Percentiles rank a stretch among this genome's conserved stretches.
phyloP scores from a whole-genome alignment of 2,329 filamentous ascomycete species.

The Myriangium duriaei region DNA sequence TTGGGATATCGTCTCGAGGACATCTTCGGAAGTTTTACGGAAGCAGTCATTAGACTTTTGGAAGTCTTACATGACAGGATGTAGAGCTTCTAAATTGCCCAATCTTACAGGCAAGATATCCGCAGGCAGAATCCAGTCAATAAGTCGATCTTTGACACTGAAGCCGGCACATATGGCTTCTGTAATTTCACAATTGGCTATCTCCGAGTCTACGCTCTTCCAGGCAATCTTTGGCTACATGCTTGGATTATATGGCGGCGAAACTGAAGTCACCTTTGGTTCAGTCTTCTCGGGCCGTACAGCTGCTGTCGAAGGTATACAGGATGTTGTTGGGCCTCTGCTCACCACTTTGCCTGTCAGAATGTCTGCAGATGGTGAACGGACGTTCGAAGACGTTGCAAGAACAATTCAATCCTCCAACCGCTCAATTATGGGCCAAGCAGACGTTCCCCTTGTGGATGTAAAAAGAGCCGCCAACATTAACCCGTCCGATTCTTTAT shows the following conservation, averaged over 20 bases:
- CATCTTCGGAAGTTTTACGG: not conserved
- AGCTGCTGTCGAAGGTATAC: slow-evolving; percentile 55
- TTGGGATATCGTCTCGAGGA: not conserved
- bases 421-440: slow-evolving; percentile 51
- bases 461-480: slow-evolving; percentile 52
- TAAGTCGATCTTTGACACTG: not conserved
- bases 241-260: slow-evolving; percentile 51
- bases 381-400: slow-evolving; percentile 48
- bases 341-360: slow-evolving; percentile 64
- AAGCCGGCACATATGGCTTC: not conserved
- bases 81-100: slow-evolving; percentile 44
- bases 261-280: slow-evolving; percentile 58
- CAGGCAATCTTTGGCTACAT: slow-evolving; percentile 59
- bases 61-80: slow-evolving; percentile 50
- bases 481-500: slow-evolving; percentile 46
- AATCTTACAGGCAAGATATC: slow-evolving; percentile 38
- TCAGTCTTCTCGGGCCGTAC: slow-evolving; percentile 73
- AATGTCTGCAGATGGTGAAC: slow-evolving; percentile 42
- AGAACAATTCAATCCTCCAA: slow-evolving; percentile 52
- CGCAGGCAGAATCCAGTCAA: not conserved
- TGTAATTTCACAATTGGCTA: slow-evolving; percentile 19
- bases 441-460: slow-evolving; percentile 50
- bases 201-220: slow-evolving; percentile 60
- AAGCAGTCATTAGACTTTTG: slow-evolving; percentile 43
- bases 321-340: slow-evolving; percentile 66